Percentiles rank a stretch among this genome's conserved stretches.
Evolutionary conservation across 306 rosid species (phyloP).

Genomic region (Cucurbita argyrosperma): DNA sequence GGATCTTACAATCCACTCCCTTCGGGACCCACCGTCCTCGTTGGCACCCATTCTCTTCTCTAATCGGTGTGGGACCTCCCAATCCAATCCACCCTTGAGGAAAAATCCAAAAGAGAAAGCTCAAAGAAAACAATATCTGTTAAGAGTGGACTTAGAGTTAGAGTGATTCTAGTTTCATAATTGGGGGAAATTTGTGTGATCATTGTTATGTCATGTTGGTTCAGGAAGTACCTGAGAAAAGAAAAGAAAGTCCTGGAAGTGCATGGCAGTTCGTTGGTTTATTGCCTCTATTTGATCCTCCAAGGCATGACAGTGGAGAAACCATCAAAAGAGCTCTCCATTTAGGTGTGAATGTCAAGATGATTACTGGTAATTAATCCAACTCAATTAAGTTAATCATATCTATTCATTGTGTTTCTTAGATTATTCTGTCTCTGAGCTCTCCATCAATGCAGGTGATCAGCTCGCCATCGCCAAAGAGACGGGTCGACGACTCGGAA

Average conservation of each 20-base stretch:
- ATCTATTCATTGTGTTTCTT: not conserved
- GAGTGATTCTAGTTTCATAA: no score
- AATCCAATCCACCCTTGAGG: no score
- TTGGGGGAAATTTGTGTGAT: not conserved
- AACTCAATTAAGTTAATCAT: not conserved
- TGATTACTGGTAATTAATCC: constrained; percentile 85
- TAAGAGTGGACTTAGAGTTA: no score
- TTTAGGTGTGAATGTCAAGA: constrained; percentile 94
- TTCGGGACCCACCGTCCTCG: no score
- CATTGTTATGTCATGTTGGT: not conserved
- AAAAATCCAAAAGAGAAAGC: no score
- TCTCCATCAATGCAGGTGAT: constrained; percentile 41
- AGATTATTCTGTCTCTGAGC: not conserved
- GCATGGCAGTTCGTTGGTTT: constrained; percentile 95
- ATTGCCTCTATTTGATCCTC: constrained; percentile 86
- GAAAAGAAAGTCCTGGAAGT: constrained; percentile 60
- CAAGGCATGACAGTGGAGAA: constrained; percentile 97
- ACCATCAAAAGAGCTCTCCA: constrained; percentile 88
- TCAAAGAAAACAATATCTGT: no score
- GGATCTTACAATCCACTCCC: no score
- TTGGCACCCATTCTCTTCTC: no score
- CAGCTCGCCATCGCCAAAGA: constrained; percentile 98
- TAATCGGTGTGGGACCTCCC: no score
- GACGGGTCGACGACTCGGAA: constrained; percentile 92
- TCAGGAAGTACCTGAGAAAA: constrained; percentile 79